Evolutionary conservation across 2,329 filamentous ascomycete genomes (phyloP).

Genomic region (Sphaerulina populicola): DNA sequence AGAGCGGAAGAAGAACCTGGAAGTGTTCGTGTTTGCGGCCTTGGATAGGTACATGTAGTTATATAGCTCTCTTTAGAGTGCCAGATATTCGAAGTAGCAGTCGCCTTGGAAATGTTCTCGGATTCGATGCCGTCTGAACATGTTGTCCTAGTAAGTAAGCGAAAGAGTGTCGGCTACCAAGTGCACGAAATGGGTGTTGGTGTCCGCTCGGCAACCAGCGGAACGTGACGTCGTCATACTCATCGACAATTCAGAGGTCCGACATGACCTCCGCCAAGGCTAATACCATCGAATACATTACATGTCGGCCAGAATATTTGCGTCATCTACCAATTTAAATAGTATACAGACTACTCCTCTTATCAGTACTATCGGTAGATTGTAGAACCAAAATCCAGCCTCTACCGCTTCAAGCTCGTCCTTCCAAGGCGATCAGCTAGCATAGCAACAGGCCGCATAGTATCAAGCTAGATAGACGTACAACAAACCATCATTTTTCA

Average conservation of each 20-base stretch:
- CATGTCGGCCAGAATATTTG: conserved; percentile 30
- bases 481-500: no score
- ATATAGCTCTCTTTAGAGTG: conserved; percentile 32
- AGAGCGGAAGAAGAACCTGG: conserved; percentile 38
- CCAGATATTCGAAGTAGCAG: conserved; percentile 30
- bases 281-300: conserved; percentile 4
- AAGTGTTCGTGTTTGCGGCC: conserved; percentile 35
- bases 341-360: no score
- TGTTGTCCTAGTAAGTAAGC: conserved; percentile 34
- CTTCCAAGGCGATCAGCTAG: no score
- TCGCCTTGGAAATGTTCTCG: conserved; percentile 31
- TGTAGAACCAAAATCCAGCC: no score
- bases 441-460: no score
- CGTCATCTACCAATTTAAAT: not conserved
- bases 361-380: no score
- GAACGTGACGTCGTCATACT: conserved; percentile 36
- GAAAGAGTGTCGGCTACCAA: conserved; percentile 33
- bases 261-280: conserved; percentile 15
- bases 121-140: conserved; percentile 31
- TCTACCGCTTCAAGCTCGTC: no score
- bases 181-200: conserved; percentile 40
- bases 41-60: conserved; percentile 31
- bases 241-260: conserved; percentile 35
- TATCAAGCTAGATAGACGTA: no score
- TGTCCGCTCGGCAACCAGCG: conserved; percentile 1